Conservation (phyloP, 805 yeast species). For the Lipomyces kockii region DNA sequence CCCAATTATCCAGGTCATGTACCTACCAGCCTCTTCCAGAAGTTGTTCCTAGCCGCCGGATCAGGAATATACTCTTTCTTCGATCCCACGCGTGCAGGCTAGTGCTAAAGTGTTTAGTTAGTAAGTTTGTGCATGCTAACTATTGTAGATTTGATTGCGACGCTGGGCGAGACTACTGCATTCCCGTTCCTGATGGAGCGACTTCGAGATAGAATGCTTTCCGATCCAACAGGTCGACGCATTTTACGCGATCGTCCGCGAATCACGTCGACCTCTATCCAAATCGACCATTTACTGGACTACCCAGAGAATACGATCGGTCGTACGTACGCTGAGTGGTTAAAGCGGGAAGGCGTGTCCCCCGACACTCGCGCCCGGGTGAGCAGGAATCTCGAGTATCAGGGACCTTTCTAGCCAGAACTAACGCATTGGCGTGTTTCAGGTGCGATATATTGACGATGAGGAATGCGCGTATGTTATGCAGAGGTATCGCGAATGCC, state of each 20-base stretch:
- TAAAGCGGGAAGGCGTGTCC: conserved; percentile 82
- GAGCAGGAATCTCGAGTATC: not conserved
- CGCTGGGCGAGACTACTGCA: conserved; percentile 84
- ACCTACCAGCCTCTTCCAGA: conserved; percentile 69
- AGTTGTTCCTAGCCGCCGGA: conserved; percentile 64
- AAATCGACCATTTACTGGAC: conserved; percentile 60
- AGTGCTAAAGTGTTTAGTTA: conserved; percentile 41
- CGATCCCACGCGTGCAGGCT: conserved; percentile 49
- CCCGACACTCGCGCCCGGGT: conserved; percentile 91
- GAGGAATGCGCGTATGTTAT: conserved; percentile 90
- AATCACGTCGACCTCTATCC: conserved; percentile 72
- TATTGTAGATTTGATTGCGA: conserved; percentile 46
- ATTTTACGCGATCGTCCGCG: conserved; percentile 81
- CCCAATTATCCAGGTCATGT: conserved; percentile 71
- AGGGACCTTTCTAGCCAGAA: not conserved
- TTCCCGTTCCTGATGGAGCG: conserved; percentile 64
- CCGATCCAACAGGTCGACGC: conserved; percentile 74
- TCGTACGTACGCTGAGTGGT: conserved; percentile 76
- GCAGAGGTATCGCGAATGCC: conserved; percentile 94
- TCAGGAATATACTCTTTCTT: conserved; percentile 75
- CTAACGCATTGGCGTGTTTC: not conserved
- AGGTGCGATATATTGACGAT: conserved; percentile 76
- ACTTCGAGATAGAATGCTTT: conserved; percentile 73
- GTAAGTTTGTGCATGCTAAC: not conserved
- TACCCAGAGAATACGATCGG: conserved; percentile 79